These are phyloP conservation scores for Beauveria scarabaeidicola DNA, from an alignment of 2,329 filamentous ascomycete genomes.

Conservation along the genomic window DNA sequence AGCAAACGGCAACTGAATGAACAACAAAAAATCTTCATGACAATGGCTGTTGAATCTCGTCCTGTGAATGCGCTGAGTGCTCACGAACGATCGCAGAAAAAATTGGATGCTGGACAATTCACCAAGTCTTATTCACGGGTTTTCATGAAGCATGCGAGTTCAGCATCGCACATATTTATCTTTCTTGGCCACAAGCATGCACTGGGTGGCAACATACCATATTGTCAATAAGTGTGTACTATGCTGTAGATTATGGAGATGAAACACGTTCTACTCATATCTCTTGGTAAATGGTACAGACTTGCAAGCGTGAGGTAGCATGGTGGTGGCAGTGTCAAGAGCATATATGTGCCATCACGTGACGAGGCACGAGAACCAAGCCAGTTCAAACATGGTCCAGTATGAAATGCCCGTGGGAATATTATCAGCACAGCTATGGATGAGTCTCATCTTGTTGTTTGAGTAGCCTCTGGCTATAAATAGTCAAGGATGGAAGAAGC, in stretches of 20 bases:
- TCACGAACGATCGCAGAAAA: background rate
- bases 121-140: background rate
- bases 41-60: background rate
- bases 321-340: background rate
- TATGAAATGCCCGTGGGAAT: background rate
- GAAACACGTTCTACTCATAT: too few relatives aligned
- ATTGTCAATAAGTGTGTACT: too few relatives aligned
- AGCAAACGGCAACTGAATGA: conserved; percentile 32
- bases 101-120: background rate
- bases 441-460: background rate
- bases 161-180: too few relatives aligned
- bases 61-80: background rate
- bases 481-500: background rate
- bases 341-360: background rate
- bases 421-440: background rate
- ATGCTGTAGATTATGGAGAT: too few relatives aligned
- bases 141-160: too few relatives aligned
- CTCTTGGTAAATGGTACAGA: background rate
- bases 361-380: background rate
- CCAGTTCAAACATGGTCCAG: background rate
- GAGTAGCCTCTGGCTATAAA: background rate
- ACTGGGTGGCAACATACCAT: too few relatives aligned
- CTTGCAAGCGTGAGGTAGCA: background rate
- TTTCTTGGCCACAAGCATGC: too few relatives aligned
- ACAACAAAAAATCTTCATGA: conserved; percentile 16